Conservation (phyloP, 1,284 basidiomycete genomes). For the Cryptococcus sp. region DNA sequence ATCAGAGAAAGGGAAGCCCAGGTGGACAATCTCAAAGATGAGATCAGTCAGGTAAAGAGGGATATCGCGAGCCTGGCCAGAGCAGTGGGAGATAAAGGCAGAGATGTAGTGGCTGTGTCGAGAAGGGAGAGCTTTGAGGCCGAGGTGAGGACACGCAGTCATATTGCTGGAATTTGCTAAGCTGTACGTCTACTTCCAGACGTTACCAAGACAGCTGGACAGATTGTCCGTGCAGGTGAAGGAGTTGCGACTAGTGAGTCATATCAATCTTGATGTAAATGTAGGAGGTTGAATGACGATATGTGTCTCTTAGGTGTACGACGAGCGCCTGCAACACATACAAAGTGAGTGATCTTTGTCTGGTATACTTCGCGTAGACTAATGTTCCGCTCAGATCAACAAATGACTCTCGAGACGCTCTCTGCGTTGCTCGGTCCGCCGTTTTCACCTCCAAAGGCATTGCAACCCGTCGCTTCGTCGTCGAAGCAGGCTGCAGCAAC, state of each 20-base stretch:
- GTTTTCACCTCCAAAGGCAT: slow-evolving; percentile 38
- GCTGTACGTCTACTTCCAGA: slow-evolving; percentile 18
- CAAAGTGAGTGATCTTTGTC: slow-evolving; percentile 24
- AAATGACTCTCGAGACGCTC: slow-evolving; percentile 29
- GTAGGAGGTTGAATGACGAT: slow-evolving; percentile 7
- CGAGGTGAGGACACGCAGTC: slow-evolving; percentile 26
- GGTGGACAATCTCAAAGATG: slow-evolving; percentile 44
- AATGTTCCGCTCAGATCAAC: slow-evolving; percentile 18
- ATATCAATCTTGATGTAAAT: background rate
- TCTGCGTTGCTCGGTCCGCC: slow-evolving; percentile 43
- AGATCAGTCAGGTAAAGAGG: slow-evolving; percentile 33
- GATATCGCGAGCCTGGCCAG: slow-evolving; percentile 32
- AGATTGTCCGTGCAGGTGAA: slow-evolving; percentile 36
- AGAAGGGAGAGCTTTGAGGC: slow-evolving; percentile 35
- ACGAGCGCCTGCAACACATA: slow-evolving; percentile 36
- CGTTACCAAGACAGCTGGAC: slow-evolving; percentile 41
- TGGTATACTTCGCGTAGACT: slow-evolving; percentile 3
- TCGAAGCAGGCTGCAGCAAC: slow-evolving; percentile 14
- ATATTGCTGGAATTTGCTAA: background rate
- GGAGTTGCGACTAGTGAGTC: slow-evolving; percentile 35
- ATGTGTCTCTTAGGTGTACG: slow-evolving; percentile 31
- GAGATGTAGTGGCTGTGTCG: slow-evolving; percentile 28
- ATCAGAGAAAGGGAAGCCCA: slow-evolving; percentile 44
- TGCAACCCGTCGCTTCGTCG: slow-evolving; percentile 37
- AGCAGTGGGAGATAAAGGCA: slow-evolving; percentile 42